A percentile compares a stretch with the other conserved stretches of the same genome.
These are phyloP conservation scores for Candida sphagnicola DNA, from an alignment of 805 yeast genomes.

Conservation along the genomic window DNA sequence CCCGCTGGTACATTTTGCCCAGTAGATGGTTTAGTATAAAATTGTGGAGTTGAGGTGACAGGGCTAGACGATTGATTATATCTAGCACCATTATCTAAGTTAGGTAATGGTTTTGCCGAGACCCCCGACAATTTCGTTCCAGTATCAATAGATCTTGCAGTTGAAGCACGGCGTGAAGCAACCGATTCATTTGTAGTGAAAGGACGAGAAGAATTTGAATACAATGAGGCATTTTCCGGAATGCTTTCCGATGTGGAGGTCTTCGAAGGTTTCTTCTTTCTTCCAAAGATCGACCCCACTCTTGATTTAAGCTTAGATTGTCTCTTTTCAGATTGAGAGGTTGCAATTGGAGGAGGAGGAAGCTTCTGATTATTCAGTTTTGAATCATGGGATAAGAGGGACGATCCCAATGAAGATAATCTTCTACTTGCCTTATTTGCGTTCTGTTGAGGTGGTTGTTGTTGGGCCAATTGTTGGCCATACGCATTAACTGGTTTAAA, in stretches of 20 bases:
- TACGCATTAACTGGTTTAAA: constrained; percentile 10
- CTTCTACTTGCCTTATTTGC: background rate
- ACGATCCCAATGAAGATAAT: constrained; percentile 1
- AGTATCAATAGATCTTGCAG: background rate
- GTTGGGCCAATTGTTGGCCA: constrained; percentile 6
- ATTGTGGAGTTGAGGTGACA: background rate
- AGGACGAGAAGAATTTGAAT: constrained; percentile 10
- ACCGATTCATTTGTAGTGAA: background rate
- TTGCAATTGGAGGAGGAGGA: constrained; percentile 5
- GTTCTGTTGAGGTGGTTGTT: constrained; percentile 2
- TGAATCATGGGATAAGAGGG: constrained; percentile 3
- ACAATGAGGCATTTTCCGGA: constrained; percentile 30
- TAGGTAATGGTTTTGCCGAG: constrained; percentile 5
- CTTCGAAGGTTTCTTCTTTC: constrained; percentile 42
- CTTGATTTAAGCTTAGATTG: constrained; percentile 55
- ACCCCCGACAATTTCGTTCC: constrained; percentile 3
- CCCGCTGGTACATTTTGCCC: background rate
- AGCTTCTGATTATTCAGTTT: constrained; percentile 1
- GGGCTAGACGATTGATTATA: background rate
- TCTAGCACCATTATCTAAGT: background rate
- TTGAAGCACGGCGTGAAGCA: background rate
- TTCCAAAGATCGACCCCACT: constrained; percentile 73
- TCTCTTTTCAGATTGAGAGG: constrained; percentile 14
- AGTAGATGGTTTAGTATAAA: constrained; percentile 4
- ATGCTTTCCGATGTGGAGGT: constrained; percentile 18